Evolutionary conservation across 495 filamentous ascomycete genomes (phyloP).

Genomic region (Geopyxis carbonaria): DNA sequence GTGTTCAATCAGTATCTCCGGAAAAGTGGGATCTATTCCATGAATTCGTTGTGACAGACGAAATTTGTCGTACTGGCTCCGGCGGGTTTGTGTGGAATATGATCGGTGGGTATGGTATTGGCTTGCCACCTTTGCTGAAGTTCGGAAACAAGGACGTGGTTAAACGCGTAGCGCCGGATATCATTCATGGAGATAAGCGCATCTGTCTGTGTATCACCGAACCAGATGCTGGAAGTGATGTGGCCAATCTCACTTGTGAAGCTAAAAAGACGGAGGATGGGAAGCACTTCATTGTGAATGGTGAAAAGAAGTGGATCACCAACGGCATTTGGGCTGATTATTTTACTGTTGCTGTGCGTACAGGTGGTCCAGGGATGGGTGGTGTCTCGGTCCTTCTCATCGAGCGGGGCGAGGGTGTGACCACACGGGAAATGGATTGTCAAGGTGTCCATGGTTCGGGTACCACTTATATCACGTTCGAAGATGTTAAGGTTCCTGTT

Average conservation of each 20-base stretch:
- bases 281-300: constrained; percentile 98
- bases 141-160: constrained; percentile 80
- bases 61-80: constrained; percentile 70
- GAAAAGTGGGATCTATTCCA: constrained; percentile 98
- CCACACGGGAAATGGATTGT: constrained; percentile 91
- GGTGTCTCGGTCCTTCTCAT: constrained; percentile 82
- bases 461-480: constrained; percentile 93
- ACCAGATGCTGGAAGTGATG: constrained; percentile 66
- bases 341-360: constrained; percentile 92
- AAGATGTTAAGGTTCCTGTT: constrained; percentile 95
- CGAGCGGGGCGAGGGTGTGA: constrained; percentile 64
- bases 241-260: constrained; percentile 87
- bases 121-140: constrained; percentile 77
- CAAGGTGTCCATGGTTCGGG: constrained; percentile 91
- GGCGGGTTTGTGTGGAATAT: constrained; percentile 98
- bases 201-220: constrained; percentile 83
- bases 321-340: constrained; percentile 95
- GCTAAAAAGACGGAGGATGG: constrained; percentile 84
- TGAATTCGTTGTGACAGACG: constrained; percentile 86
- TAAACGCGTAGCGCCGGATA: constrained; percentile 66
- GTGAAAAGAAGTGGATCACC: constrained; percentile 99
- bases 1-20: constrained; percentile 55
- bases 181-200: constrained; percentile 81
- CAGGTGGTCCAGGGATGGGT: constrained; percentile 71
- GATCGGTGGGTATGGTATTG: constrained; percentile 87